Evolutionary conservation across 1,139 yeast species (phyloP).

Genomic region (Geotrichum bryndzae): DNA sequence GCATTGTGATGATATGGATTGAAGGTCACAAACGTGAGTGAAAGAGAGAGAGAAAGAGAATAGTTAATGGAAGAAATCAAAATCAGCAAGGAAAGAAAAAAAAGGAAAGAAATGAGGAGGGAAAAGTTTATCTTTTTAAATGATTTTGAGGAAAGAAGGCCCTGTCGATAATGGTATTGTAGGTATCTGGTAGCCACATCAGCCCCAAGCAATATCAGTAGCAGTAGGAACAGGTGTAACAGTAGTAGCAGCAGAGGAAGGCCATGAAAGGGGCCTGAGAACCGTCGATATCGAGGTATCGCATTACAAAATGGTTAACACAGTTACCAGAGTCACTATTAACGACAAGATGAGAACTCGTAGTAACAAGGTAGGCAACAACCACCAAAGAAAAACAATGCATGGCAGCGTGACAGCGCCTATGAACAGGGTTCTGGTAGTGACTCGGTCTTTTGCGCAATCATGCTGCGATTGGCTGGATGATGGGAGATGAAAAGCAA

Average conservation of each 20-base stretch:
- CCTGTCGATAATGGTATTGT: background rate
- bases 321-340: too few relatives aligned
- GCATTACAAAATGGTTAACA: too few relatives aligned
- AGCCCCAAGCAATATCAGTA: too few relatives aligned
- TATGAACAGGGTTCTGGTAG: background rate
- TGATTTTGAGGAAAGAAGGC: background rate
- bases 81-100: constrained; percentile 5
- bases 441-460: background rate
- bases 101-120: constrained; percentile 12
- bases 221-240: too few relatives aligned
- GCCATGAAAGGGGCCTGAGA: too few relatives aligned
- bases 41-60: constrained; percentile 9
- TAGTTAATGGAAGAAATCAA: constrained; percentile 12
- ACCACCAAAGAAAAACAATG: background rate
- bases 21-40: background rate
- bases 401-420: background rate
- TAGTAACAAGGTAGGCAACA: background rate
- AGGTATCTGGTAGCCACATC: too few relatives aligned
- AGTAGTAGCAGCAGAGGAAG: too few relatives aligned
- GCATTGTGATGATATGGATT: constrained; percentile 7
- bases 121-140: constrained; percentile 3
- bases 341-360: background rate
- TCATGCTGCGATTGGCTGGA: background rate
- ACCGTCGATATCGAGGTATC: too few relatives aligned
- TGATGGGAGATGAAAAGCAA: background rate